Percentiles rank a stretch among this genome's conserved stretches.
phyloP scores from a whole-genome alignment of 257 asterid species.

The Anisodus tanguticus region DNA sequence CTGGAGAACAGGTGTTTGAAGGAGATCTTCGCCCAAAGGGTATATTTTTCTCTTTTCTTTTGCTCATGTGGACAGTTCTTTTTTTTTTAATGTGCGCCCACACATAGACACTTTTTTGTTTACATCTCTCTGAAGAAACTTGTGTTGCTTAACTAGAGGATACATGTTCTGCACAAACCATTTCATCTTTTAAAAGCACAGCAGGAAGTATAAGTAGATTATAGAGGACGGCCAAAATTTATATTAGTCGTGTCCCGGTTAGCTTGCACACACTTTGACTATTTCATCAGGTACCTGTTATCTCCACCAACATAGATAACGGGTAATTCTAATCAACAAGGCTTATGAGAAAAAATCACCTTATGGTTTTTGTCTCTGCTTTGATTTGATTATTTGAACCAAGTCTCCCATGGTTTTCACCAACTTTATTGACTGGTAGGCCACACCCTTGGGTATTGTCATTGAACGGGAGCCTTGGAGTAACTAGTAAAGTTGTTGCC shows the following conservation, averaged over 20 bases:
- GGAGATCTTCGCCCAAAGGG: constrained; percentile 85
- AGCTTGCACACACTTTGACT: not conserved
- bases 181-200: not conserved
- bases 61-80: not conserved
- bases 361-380: not conserved
- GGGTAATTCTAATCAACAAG: not conserved
- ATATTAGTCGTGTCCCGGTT: too few species aligned
- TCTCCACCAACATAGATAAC: not conserved
- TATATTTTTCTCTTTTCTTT: constrained; percentile 35
- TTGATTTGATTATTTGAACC: not conserved
- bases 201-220: not conserved
- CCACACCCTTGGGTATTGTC: constrained; percentile 3
- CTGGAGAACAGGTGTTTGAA: constrained; percentile 63
- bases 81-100: not conserved
- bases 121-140: not conserved
- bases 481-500: too few species aligned
- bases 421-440: not conserved
- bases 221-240: too few species aligned
- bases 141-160: too few species aligned
- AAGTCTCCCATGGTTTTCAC: not conserved
- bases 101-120: not conserved
- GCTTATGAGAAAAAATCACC: not conserved
- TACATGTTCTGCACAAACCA: too few species aligned
- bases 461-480: too few species aligned
- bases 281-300: not conserved